phyloP scores from a whole-genome alignment of 2,329 filamentous ascomycete species.

The Paracamarosporium sp. region DNA sequence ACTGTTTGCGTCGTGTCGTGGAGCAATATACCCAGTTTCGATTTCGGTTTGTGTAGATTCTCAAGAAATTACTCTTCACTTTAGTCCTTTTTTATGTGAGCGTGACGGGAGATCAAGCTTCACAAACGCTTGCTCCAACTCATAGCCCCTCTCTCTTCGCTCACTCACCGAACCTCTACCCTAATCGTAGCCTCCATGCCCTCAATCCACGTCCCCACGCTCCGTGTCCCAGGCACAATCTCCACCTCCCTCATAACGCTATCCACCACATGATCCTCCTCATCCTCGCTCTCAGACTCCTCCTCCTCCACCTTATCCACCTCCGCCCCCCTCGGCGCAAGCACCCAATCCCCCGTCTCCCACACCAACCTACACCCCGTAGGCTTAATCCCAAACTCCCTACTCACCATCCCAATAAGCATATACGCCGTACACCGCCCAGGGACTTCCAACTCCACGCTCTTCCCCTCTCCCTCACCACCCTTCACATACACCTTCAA shows the following conservation, averaged over 20 bases:
- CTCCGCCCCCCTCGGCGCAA: conserved; percentile 67
- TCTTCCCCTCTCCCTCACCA: conserved; percentile 1
- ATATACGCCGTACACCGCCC: conserved; percentile 81
- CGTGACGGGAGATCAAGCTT: too few species aligned
- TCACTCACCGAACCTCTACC: conserved; percentile 60
- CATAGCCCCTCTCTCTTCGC: conserved; percentile 10
- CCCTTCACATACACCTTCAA: conserved; percentile 58
- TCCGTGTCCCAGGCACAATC: conserved; percentile 78
- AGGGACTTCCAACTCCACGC: conserved; percentile 64
- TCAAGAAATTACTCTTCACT: background rate
- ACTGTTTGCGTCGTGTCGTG: conserved; percentile 17
- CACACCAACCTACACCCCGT: conserved; percentile 73
- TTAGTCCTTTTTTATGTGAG: background rate
- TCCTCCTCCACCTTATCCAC: conserved; percentile 61
- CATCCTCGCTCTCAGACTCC: conserved; percentile 50
- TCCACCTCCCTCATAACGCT: conserved; percentile 82
- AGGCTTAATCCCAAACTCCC: conserved; percentile 70
- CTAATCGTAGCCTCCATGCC: conserved; percentile 73
- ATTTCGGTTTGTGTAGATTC: background rate
- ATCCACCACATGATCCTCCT: conserved; percentile 68
- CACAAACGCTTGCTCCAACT: background rate
- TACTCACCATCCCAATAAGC: conserved; percentile 78
- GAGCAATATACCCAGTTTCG: conserved; percentile 27
- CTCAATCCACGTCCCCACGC: conserved; percentile 84
- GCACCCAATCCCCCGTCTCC: conserved; percentile 93